These are phyloP conservation scores for Fusarium xyrophilum DNA, from an alignment of 2,329 filamentous ascomycete species.

Conservation along the genomic window DNA sequence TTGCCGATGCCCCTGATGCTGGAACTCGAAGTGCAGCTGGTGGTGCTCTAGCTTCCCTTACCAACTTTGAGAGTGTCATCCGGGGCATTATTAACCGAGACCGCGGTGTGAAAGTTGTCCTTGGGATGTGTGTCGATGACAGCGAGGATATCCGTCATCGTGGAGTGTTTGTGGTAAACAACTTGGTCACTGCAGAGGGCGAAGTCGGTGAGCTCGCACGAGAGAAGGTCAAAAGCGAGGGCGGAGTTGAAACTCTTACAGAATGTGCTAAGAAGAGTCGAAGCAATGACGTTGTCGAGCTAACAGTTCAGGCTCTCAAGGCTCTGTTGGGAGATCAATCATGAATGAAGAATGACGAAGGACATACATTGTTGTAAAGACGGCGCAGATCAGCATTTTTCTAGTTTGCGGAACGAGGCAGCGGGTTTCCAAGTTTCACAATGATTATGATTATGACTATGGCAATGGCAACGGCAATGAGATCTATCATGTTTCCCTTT, in stretches of 20 bases:
- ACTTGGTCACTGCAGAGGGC: conserved; percentile 72
- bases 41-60: conserved; percentile 85
- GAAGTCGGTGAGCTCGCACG: conserved; percentile 68
- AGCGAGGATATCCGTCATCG: conserved; percentile 72
- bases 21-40: conserved; percentile 84
- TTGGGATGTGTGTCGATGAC: conserved; percentile 80
- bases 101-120: conserved; percentile 75
- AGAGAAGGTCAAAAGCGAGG: conserved; percentile 65
- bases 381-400: conserved; percentile 6
- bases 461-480: conserved; percentile 16
- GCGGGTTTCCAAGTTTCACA: conserved; percentile 18
- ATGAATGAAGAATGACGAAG: conserved; percentile 8
- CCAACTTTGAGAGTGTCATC: conserved; percentile 77
- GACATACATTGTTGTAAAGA: conserved; percentile 3
- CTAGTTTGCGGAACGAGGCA: conserved; percentile 7
- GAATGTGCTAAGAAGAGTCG: conserved; percentile 72
- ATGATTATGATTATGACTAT: conserved; percentile 29
- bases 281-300: conserved; percentile 72
- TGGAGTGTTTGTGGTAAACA: conserved; percentile 77
- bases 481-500: conserved; percentile 13
- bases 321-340: conserved; percentile 58
- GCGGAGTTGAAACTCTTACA: conserved; percentile 73
- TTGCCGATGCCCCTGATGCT: conserved; percentile 84
- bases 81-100: conserved; percentile 73
- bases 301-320: conserved; percentile 77